A percentile compares a stretch with the other conserved stretches of the same genome.
Evolutionary conservation across 352 stramenopile species (phyloP).

Genomic region (Thalassiosira hispida): DNA sequence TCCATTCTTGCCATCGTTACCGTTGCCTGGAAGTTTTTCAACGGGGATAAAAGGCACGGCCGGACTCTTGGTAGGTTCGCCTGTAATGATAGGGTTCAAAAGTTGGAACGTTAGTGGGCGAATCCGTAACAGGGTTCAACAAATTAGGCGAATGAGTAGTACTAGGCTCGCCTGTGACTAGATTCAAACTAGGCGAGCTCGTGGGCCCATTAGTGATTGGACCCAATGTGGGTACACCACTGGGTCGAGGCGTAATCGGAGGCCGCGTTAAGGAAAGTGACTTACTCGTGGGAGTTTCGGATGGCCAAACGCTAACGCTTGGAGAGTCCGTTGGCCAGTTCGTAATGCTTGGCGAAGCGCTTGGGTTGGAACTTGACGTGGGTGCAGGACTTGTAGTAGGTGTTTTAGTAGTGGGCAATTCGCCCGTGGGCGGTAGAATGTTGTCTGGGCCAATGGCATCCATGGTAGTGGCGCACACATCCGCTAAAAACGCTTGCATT

Average conservation of each 20-base stretch:
- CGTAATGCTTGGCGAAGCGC: not conserved
- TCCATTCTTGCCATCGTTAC: not conserved
- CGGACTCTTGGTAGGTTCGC: too few species aligned
- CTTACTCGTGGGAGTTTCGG: not conserved
- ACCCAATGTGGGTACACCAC: too few species aligned
- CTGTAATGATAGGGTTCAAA: too few species aligned
- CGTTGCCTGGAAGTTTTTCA: not conserved
- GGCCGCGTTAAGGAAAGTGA: too few species aligned
- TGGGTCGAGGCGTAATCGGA: too few species aligned
- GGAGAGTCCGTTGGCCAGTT: not conserved
- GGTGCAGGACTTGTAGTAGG: not conserved
- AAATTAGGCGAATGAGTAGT: too few species aligned
- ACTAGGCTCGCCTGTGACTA: too few species aligned
- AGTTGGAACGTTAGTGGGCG: too few species aligned
- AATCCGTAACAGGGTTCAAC: too few species aligned
- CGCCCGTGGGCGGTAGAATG: conserved; percentile 6
- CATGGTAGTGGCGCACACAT: conserved; percentile 29
- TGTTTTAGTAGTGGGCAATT: conserved; percentile 4
- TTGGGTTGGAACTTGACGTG: not conserved
- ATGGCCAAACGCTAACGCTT: not conserved
- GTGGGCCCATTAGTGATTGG: too few species aligned
- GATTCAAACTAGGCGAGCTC: too few species aligned
- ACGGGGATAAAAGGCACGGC: not conserved
- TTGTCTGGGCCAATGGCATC: conserved; percentile 21
- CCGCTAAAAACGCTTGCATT: conserved; percentile 13